These are phyloP conservation scores for Tylopilus cervinicoccineus DNA, from an alignment of 768 basidiomycete species.

Conservation along the genomic window DNA sequence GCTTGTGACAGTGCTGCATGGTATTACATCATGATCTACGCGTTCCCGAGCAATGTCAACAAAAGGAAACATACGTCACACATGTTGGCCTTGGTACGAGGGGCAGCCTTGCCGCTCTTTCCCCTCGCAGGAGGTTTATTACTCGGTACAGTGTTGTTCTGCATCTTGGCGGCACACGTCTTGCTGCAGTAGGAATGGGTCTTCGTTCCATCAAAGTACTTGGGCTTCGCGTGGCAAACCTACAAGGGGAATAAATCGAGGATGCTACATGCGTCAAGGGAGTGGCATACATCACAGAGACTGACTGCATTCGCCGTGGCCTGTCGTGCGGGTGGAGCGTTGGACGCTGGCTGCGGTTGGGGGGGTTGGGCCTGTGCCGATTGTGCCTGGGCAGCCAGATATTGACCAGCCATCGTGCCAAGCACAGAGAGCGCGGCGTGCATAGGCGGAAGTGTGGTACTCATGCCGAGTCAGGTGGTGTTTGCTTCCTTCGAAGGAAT, in stretches of 20 bases:
- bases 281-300: constrained; percentile 48
- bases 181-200: constrained; percentile 58
- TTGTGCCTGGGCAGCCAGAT: constrained; percentile 31
- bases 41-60: neutral
- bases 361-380: constrained; percentile 23
- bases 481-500: constrained; percentile 9
- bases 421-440: constrained; percentile 35
- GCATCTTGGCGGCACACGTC: constrained; percentile 49
- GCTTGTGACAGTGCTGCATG: constrained; percentile 51
- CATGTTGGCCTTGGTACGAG: constrained; percentile 33
- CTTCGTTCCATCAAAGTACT: constrained; percentile 51
- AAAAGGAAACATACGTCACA: constrained; percentile 44
- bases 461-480: constrained; percentile 21
- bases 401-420: constrained; percentile 35
- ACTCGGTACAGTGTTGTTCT: constrained; percentile 26
- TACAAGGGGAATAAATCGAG: constrained; percentile 21
- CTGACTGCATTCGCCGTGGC: constrained; percentile 27
- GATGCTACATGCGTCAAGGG: constrained; percentile 1
- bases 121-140: constrained; percentile 26
- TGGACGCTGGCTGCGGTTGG: constrained; percentile 20
- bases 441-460: constrained; percentile 30
- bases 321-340: constrained; percentile 11
- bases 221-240: constrained; percentile 55
- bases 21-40: constrained; percentile 5
- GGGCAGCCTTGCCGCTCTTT: constrained; percentile 21